A percentile compares a stretch with the other conserved stretches of the same genome.
Conservation (phyloP, 495 filamentous ascomycete species). For the Aspergillus kassunensis region DNA sequence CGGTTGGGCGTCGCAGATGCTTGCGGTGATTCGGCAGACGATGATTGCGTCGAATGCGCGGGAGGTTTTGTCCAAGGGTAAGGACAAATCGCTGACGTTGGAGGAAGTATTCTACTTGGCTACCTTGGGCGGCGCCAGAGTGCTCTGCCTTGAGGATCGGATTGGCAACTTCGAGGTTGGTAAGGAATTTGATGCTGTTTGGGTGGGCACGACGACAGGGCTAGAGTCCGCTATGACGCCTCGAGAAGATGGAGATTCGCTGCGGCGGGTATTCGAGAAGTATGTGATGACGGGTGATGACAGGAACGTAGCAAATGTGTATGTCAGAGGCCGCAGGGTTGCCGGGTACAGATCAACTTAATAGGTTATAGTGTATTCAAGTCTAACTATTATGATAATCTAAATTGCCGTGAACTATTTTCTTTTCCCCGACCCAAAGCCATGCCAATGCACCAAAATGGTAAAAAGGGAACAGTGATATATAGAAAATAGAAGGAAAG, state of each 20-base stretch:
- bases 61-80: slow-evolving; percentile 44
- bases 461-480: too few species aligned
- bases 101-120: slow-evolving; percentile 57
- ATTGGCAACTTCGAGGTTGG: slow-evolving; percentile 58
- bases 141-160: slow-evolving; percentile 50
- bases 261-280: slow-evolving; percentile 53
- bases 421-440: too few species aligned
- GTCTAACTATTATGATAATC: too few species aligned
- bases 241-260: slow-evolving; percentile 48
- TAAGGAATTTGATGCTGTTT: slow-evolving; percentile 62
- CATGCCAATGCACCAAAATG: too few species aligned
- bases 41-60: slow-evolving; percentile 58
- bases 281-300: slow-evolving; percentile 66
- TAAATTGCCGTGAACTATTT: too few species aligned
- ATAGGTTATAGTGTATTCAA: too few species aligned
- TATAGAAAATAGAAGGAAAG: too few species aligned
- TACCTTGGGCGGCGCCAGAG: slow-evolving; percentile 59
- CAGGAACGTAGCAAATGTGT: slow-evolving; percentile 56
- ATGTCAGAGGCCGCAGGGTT: slow-evolving; percentile 41
- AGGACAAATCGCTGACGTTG: slow-evolving; percentile 45
- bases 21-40: slow-evolving; percentile 56
- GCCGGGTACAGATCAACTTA: slow-evolving; percentile 45
- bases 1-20: slow-evolving; percentile 57
- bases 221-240: slow-evolving; percentile 46
- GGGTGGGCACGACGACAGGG: slow-evolving; percentile 40